These are phyloP conservation scores for Penicillium sp. DNA, from an alignment of 2,329 filamentous ascomycete species.

Conservation along the genomic window DNA sequence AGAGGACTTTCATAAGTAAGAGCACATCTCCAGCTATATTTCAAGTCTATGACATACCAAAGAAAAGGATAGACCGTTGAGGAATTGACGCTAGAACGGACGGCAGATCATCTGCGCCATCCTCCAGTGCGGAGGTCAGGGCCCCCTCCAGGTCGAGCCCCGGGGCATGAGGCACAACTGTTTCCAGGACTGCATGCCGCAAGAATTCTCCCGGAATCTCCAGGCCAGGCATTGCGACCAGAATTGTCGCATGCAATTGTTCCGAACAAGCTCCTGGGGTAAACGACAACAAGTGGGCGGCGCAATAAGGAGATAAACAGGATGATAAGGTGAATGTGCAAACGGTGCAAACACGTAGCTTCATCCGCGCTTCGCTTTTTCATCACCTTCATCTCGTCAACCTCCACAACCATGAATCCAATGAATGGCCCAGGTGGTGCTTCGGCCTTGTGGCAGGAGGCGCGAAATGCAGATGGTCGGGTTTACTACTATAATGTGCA, in stretches of 20 bases:
- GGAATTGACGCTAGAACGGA: constrained; percentile 50
- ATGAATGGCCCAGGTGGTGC: constrained; percentile 62
- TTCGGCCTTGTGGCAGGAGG: constrained; percentile 72
- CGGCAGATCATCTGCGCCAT: constrained; percentile 42
- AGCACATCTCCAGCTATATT: not conserved
- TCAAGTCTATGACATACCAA: constrained; percentile 40
- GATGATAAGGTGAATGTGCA: constrained; percentile 21
- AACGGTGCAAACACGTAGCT: constrained; percentile 34
- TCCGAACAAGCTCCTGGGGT: constrained; percentile 6
- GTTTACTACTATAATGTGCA: constrained; percentile 87
- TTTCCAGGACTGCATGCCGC: constrained; percentile 44
- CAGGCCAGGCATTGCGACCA: constrained; percentile 34
- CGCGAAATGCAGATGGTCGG: constrained; percentile 76
- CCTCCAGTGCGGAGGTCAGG: constrained; percentile 47
- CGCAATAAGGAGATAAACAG: constrained; percentile 14
- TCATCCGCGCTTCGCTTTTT: constrained; percentile 16
- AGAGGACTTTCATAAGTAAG: constrained; percentile 13
- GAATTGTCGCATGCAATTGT: constrained; percentile 25
- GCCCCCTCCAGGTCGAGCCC: constrained; percentile 40
- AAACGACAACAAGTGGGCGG: not conserved
- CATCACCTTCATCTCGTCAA: constrained; percentile 1
- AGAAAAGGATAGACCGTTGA: constrained; percentile 54
- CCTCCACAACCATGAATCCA: constrained; percentile 31
- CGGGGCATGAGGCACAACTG: constrained; percentile 45
- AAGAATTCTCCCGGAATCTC: constrained; percentile 43